Percentiles rank a stretch among this genome's conserved stretches.
Evolutionary conservation across 768 basidiomycete genomes (phyloP).

Genomic region (Rhizopogon salebrosus): DNA sequence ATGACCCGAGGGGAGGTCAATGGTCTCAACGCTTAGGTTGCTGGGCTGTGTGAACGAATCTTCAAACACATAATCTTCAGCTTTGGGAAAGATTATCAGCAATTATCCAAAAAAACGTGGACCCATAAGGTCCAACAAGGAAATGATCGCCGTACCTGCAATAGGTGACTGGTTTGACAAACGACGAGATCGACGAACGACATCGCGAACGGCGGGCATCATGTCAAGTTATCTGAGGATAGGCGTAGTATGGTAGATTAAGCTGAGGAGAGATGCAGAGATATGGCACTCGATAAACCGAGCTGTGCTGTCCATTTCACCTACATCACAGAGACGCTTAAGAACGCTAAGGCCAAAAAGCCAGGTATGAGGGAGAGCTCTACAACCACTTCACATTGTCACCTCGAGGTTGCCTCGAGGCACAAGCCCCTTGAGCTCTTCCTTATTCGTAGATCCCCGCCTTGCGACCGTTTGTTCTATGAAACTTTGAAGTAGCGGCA

Average conservation of each 20-base stretch:
- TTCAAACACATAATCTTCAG: conserved; percentile 24
- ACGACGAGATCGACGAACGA: conserved; percentile 38
- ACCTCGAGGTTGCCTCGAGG: conserved; percentile 37
- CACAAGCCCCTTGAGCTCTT: conserved; percentile 14
- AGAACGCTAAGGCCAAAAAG: conserved; percentile 21
- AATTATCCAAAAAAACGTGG: conserved; percentile 27
- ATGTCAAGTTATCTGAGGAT: background rate
- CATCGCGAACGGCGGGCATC: conserved; percentile 30
- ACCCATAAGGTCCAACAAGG: conserved; percentile 16
- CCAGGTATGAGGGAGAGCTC: conserved; percentile 11
- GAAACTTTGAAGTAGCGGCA: background rate
- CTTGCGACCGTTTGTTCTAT: conserved; percentile 3
- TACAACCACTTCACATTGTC: conserved; percentile 30
- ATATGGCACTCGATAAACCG: background rate
- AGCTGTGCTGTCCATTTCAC: conserved; percentile 7
- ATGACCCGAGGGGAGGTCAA: conserved; percentile 2
- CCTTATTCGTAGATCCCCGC: conserved; percentile 23
- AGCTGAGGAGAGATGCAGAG: conserved; percentile 1
- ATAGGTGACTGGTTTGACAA: conserved; percentile 35
- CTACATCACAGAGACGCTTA: conserved; percentile 19
- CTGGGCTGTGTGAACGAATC: conserved; percentile 15
- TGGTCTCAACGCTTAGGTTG: conserved; percentile 15
- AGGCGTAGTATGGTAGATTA: conserved; percentile 4
- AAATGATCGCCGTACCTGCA: conserved; percentile 24
- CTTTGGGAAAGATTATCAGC: conserved; percentile 28